These are phyloP conservation scores for Schizophyllum amplum DNA, from an alignment of 1,284 basidiomycete species.

Conservation along the genomic window DNA sequence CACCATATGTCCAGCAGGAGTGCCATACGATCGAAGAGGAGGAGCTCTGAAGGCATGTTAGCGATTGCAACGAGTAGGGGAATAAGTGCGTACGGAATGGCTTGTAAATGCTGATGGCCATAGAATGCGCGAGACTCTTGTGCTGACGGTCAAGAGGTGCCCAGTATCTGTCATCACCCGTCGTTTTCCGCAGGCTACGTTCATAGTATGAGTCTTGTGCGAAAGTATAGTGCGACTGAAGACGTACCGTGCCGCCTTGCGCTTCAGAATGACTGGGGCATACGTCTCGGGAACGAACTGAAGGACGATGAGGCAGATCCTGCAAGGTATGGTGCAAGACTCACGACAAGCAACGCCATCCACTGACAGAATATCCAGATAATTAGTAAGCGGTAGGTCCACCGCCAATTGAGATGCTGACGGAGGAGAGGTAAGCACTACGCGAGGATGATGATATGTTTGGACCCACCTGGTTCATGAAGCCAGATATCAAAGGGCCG, in stretches of 20 bases:
- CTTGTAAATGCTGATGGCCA: constrained; percentile 48
- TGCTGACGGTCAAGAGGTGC: constrained; percentile 46
- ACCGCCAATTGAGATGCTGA: constrained; percentile 64
- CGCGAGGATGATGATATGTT: neutral
- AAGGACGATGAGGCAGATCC: constrained; percentile 21
- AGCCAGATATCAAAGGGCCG: constrained; percentile 55
- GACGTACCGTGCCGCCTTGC: constrained; percentile 43
- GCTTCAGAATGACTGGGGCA: constrained; percentile 52
- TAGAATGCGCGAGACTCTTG: constrained; percentile 33
- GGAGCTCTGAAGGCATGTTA: constrained; percentile 40
- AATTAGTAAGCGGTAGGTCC: constrained; percentile 66
- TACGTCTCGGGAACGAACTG: constrained; percentile 74
- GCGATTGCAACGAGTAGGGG: neutral
- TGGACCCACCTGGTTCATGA: constrained; percentile 26
- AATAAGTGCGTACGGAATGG: constrained; percentile 64
- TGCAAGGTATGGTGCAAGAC: constrained; percentile 14
- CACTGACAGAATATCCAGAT: constrained; percentile 52
- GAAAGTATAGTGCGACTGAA: no score
- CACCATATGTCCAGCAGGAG: constrained; percentile 61
- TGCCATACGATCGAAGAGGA: constrained; percentile 69
- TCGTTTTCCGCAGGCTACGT: constrained; percentile 45
- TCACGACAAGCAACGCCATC: constrained; percentile 40
- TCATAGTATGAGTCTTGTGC: no score
- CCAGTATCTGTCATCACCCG: constrained; percentile 46
- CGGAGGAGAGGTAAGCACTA: neutral